phyloP scores from a whole-genome alignment of 2,329 filamentous ascomycete genomes.

The Diaporthe sp. region DNA sequence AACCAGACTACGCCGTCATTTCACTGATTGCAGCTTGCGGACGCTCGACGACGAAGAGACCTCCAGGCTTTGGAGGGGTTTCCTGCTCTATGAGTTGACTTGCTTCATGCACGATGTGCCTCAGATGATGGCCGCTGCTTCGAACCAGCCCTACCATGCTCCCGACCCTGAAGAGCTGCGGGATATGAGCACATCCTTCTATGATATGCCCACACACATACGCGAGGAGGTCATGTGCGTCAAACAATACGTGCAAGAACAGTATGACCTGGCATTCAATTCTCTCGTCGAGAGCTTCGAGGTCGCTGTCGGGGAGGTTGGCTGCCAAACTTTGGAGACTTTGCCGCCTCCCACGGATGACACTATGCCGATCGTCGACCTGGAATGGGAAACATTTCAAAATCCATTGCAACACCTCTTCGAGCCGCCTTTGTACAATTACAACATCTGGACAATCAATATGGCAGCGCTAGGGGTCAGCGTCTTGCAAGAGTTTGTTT shows the following conservation, averaged over 20 bases:
- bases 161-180: fast-evolving
- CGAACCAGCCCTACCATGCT: not conserved
- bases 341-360: no score
- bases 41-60: not conserved
- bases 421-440: not conserved
- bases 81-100: not conserved
- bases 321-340: not conserved
- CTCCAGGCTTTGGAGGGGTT: not conserved
- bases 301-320: not conserved
- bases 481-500: not conserved
- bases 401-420: not conserved
- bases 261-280: not conserved
- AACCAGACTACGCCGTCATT: not conserved
- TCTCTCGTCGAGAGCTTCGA: not conserved
- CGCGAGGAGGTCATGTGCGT: not conserved
- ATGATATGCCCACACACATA: fast-evolving
- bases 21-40: no score
- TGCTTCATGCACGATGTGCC: not conserved
- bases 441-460: fast-evolving
- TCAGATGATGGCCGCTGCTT: not conserved
- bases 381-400: not conserved
- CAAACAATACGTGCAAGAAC: not conserved
- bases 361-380: not conserved
- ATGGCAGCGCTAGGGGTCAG: not conserved
- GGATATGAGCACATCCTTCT: not conserved